Base-by-base conservation (phyloP, 148 eudicot genomes). In the Diospyros lotus region DNA sequence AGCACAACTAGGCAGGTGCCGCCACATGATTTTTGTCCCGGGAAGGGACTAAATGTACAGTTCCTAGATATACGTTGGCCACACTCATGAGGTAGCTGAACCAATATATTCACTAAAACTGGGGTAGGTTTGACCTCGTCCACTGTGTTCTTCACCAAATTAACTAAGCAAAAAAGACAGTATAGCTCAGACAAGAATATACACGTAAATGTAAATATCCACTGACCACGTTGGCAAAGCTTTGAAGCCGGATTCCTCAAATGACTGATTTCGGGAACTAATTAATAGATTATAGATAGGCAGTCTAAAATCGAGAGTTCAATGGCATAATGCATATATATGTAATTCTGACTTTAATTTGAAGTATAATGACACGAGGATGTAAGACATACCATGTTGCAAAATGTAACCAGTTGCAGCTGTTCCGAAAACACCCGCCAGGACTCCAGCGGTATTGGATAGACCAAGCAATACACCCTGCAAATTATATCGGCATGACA, bases 381-480 rank as follows among this genome's bases (percentile, higher is more conserved):
- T 48, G 73, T 52, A 48, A 75, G 43, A 56, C 81, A 61, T 81
- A 94, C 98, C 98, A 55, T 93, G 98, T 82, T 93, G 98, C 88
- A 93, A 84, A 68, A 93, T 93, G 75, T 93, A 93, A 78, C 98
- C 98, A 18, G 98, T 93, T 78, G 98, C 91, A 56, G 97, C 97
- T 14, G 98, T 93, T 72, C 97, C 97, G 11, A 93, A 78, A 56
- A 93, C 96, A 73, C 96, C 98, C 18, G 98, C 98, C 76, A 94
- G 84, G 58, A 94, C 98, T 80, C 98, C 98, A 67, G 98, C 98
- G 51, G 97, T 91, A 80, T 94, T 94, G 45, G 98, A 94, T 54
- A 94, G 86, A 69, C 98, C 98, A 48, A 94, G 88, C 85, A 94
- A 63, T 67, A 94, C 90, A 56, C 98, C 98, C 98, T 94, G 89